These are phyloP conservation scores for Cryptococcus sp. DNA, from an alignment of 1,284 basidiomycete genomes.

Conservation along the genomic window DNA sequence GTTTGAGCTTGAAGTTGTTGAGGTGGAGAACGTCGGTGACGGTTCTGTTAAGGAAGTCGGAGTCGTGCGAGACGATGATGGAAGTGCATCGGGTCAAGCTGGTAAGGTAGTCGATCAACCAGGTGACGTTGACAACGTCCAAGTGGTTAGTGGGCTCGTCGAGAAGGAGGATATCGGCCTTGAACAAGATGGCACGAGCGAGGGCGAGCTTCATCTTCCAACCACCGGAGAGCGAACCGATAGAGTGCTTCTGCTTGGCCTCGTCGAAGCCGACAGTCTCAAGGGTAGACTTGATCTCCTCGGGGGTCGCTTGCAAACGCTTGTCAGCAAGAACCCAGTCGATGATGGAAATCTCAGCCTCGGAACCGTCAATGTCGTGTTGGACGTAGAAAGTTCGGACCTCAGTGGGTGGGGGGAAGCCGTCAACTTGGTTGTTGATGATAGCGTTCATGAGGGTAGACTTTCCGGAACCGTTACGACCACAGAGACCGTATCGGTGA, in stretches of 20 bases:
- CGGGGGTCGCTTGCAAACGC: conserved; percentile 72
- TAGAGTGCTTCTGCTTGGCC: conserved; percentile 79
- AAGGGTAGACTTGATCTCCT: conserved; percentile 77
- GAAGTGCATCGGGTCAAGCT: conserved; percentile 88
- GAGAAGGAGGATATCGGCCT: conserved; percentile 93
- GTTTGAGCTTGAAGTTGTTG: conserved; percentile 98
- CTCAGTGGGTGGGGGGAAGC: conserved; percentile 86
- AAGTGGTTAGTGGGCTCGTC: conserved; percentile 99
- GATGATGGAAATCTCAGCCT: conserved; percentile 86
- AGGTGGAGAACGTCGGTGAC: conserved; percentile 98
- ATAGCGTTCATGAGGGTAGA: conserved; percentile 97
- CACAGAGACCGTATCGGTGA: conserved; percentile 96
- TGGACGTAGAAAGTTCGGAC: conserved; percentile 99
- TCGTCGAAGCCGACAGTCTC: conserved; percentile 88
- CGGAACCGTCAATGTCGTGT: conserved; percentile 96
- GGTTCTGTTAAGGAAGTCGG: conserved; percentile 96
- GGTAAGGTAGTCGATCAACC: conserved; percentile 94
- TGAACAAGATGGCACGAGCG: conserved; percentile 98
- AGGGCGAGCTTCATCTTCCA: conserved; percentile 99
- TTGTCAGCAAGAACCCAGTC: conserved; percentile 84
- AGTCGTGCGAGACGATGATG: conserved; percentile 99
- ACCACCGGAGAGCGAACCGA: conserved; percentile 94
- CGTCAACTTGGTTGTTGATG: conserved; percentile 94
- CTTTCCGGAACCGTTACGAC: conserved; percentile 98
- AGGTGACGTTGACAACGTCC: conserved; percentile 94